Conservation (phyloP, 768 basidiomycete genomes). For the Psilocybe cubensis region DNA sequence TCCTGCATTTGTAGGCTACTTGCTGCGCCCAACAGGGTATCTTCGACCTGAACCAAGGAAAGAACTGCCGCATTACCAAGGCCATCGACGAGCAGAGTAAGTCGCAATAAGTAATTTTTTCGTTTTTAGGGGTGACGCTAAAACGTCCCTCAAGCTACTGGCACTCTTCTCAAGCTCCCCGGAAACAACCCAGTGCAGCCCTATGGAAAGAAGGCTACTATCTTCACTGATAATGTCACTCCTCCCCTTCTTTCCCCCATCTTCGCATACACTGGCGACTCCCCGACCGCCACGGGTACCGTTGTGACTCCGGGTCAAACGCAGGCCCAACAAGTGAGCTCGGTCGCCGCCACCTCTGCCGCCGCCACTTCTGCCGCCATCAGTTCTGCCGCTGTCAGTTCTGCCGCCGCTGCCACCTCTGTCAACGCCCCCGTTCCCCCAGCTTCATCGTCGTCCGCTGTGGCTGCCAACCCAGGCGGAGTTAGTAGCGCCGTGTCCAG, state of each 20-base stretch:
- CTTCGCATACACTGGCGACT: conserved; percentile 48
- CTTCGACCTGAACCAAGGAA: conserved; percentile 43
- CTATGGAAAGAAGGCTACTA: conserved; percentile 35
- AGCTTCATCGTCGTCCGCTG: neutral
- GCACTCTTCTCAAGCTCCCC: conserved; percentile 48
- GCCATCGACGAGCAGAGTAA: conserved; percentile 50
- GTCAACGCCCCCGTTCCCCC: neutral
- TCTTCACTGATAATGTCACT: conserved; percentile 34
- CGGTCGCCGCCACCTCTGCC: neutral
- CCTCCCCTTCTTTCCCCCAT: conserved; percentile 47
- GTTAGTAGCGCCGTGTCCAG: neutral
- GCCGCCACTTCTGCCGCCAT: neutral
- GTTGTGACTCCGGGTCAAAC: conserved; percentile 9
- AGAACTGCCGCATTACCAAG: conserved; percentile 49
- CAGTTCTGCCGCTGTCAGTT: neutral
- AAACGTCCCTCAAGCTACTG: conserved; percentile 38
- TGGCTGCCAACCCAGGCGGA: neutral
- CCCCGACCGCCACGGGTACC: conserved; percentile 39
- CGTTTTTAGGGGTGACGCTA: neutral
- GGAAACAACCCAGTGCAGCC: conserved; percentile 57
- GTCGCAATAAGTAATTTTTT: conserved; percentile 10
- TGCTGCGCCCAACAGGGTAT: conserved; percentile 52
- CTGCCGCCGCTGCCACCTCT: conserved; percentile 9
- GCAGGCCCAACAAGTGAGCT: neutral
- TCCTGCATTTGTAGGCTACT: conserved; percentile 27